Conservation (phyloP, 192 early-diverging fungal genomes). For the Backusella australiensis region DNA sequence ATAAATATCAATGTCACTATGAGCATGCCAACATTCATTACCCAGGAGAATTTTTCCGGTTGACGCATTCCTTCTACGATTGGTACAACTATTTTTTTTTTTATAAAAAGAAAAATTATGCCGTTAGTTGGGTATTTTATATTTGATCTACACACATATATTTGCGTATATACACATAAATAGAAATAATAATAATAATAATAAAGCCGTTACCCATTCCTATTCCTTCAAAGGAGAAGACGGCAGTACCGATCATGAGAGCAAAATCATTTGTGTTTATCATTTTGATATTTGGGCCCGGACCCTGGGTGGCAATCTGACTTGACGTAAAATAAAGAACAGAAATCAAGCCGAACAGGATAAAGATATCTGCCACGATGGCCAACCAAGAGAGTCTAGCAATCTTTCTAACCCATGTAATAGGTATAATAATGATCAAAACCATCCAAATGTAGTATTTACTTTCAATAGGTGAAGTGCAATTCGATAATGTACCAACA, state of each 20-base stretch:
- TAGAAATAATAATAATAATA: background rate
- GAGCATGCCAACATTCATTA: constrained; percentile 63
- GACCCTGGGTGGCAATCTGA: constrained; percentile 48
- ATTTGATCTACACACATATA: background rate
- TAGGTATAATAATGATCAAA: constrained; percentile 63
- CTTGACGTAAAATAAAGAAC: constrained; percentile 55
- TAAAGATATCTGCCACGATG: constrained; percentile 73
- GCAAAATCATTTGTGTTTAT: constrained; percentile 64
- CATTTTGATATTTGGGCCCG: constrained; percentile 47
- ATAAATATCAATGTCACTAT: constrained; percentile 69
- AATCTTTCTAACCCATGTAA: constrained; percentile 67
- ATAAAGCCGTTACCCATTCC: constrained; percentile 14
- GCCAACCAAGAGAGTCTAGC: constrained; percentile 48
- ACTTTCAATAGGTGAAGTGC: constrained; percentile 52
- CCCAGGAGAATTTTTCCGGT: constrained; percentile 70
- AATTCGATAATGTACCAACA: constrained; percentile 61
- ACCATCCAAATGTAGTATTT: constrained; percentile 75
- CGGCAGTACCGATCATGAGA: constrained; percentile 68
- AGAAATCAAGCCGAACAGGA: constrained; percentile 66
- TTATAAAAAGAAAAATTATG: constrained; percentile 38
- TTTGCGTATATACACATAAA: background rate
- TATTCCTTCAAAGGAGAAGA: constrained; percentile 49
- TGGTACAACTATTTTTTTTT: constrained; percentile 38
- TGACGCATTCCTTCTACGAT: constrained; percentile 75
- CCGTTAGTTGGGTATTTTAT: background rate